These are phyloP conservation scores for Fusarium fracticaudum DNA, from an alignment of 2,329 filamentous ascomycete species.

Conservation along the genomic window DNA sequence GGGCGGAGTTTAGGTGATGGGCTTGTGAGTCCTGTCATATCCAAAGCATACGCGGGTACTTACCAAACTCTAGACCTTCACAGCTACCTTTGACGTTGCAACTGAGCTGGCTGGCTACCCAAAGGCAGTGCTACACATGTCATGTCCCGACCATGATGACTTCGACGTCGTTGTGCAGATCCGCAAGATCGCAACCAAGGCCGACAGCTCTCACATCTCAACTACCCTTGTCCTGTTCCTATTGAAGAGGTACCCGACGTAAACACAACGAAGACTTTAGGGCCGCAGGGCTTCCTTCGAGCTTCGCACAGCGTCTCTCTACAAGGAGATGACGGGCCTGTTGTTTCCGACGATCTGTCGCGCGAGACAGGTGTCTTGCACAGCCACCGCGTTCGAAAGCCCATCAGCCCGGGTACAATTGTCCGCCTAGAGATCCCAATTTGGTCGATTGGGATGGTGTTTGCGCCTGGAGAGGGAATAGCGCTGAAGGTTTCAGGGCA, in stretches of 20 bases:
- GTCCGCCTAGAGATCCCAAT: neutral
- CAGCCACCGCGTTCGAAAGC: neutral
- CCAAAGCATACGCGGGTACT: neutral
- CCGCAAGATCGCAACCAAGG: slow-evolving; percentile 4
- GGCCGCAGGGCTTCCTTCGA: neutral
- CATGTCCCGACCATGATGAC: slow-evolving; percentile 49
- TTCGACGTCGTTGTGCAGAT: slow-evolving; percentile 53
- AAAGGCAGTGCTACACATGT: slow-evolving; percentile 12
- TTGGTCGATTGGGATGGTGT: neutral
- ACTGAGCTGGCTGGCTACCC: neutral
- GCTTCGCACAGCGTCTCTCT: neutral
- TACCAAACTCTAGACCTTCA: neutral
- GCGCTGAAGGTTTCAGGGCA: neutral
- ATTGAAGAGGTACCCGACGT: neutral
- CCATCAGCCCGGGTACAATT: neutral
- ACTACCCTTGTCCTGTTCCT: neutral
- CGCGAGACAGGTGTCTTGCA: neutral
- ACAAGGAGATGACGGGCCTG: fast-evolving
- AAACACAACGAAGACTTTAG: neutral
- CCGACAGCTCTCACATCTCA: neutral
- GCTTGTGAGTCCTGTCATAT: neutral
- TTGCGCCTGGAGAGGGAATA: neutral
- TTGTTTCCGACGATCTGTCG: neutral
- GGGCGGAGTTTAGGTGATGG: neutral
- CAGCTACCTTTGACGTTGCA: neutral